Evolutionary conservation across 768 basidiomycete species (phyloP).

Genomic region (Suillus alpinus): DNA sequence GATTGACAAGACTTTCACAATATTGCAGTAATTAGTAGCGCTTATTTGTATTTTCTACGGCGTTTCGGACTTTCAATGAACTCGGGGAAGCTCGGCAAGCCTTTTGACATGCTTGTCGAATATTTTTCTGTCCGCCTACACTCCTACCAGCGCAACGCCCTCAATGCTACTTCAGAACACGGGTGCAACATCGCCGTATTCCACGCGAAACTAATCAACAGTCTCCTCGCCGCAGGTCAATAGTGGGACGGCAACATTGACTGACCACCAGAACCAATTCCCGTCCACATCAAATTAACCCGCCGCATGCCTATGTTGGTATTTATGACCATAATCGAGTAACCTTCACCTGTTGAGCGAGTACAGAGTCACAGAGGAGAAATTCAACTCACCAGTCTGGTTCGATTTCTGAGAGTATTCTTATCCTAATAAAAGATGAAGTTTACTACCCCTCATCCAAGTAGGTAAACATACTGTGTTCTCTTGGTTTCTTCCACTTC

Average conservation of each 20-base stretch:
- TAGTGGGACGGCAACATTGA: not conserved
- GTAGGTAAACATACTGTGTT: conserved; percentile 59
- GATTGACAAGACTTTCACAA: not conserved
- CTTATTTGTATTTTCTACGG: not conserved
- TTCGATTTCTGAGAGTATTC: conserved; percentile 91
- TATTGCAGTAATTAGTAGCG: not conserved
- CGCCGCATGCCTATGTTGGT: conserved; percentile 29
- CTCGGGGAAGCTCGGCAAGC: not conserved
- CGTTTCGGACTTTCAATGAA: not conserved
- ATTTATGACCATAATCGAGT: conserved; percentile 50
- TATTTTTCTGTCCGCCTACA: too few species aligned
- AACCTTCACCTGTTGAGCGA: conserved; percentile 33
- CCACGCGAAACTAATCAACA: not conserved
- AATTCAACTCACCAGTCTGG: conserved; percentile 72
- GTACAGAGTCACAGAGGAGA: not conserved
- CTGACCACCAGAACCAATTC: not conserved
- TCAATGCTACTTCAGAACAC: not conserved
- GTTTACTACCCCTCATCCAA: conserved; percentile 6
- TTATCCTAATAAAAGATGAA: conserved; percentile 55
- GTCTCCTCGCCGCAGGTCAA: not conserved
- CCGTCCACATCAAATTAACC: not conserved
- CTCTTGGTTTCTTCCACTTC: conserved; percentile 98
- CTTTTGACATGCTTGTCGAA: not conserved
- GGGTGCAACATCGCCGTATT: not conserved
- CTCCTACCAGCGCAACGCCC: not conserved